phyloP scores from a whole-genome alignment of 2,329 filamentous ascomycete species.

The Calycina herbarum region DNA sequence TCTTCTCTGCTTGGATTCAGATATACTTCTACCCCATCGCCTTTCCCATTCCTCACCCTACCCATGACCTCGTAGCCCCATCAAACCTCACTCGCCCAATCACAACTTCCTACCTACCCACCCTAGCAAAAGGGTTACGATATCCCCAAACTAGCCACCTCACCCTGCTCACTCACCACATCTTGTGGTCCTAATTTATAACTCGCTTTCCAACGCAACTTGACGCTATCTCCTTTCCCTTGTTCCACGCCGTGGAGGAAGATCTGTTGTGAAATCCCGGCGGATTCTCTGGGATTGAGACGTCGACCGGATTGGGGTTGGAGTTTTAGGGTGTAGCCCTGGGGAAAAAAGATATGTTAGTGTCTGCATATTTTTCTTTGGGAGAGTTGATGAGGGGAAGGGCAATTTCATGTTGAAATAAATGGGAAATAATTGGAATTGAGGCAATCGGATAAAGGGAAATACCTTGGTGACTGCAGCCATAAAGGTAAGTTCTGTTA shows the following conservation, averaged over 20 bases:
- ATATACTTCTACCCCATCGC: neutral
- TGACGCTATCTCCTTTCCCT: conserved; percentile 72
- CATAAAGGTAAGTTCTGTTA: conserved; percentile 85
- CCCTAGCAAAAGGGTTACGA: conserved; percentile 44
- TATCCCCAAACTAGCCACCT: conserved; percentile 77
- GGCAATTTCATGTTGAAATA: neutral
- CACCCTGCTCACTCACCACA: conserved; percentile 79
- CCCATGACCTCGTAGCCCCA: neutral
- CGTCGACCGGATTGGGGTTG: conserved; percentile 81
- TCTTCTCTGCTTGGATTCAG: neutral
- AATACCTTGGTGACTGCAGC: conserved; percentile 88
- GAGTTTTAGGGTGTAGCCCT: conserved; percentile 80
- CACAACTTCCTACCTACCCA: neutral
- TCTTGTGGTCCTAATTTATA: conserved; percentile 69
- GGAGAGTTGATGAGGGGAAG: neutral
- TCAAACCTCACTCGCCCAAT: neutral
- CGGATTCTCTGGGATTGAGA: conserved; percentile 67
- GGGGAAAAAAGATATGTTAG: conserved; percentile 16
- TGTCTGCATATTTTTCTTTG: conserved; percentile 13
- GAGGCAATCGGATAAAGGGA: neutral
- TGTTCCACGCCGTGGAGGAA: conserved; percentile 72
- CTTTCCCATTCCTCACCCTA: neutral
- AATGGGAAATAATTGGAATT: neutral
- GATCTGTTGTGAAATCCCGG: conserved; percentile 80
- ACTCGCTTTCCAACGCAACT: conserved; percentile 84